These are phyloP conservation scores for Hebeloma cylindrosporum DNA, from an alignment of 768 basidiomycete species.

Conservation along the genomic window DNA sequence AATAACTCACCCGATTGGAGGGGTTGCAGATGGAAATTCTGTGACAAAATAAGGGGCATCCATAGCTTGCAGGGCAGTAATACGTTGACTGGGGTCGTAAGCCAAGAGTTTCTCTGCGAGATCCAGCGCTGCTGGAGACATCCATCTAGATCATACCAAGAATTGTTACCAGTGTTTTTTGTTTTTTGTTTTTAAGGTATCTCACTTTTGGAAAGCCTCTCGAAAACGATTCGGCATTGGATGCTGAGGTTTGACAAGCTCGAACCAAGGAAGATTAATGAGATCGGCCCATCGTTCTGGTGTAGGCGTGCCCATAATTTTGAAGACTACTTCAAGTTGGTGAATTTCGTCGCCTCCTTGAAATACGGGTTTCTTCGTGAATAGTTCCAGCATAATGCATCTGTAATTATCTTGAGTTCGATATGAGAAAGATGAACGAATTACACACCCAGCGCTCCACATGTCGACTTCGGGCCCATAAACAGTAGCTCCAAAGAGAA, in stretches of 20 bases:
- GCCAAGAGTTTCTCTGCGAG: slow-evolving; percentile 80
- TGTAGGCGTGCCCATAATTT: slow-evolving; percentile 86
- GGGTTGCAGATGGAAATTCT: slow-evolving; percentile 72
- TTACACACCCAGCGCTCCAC: slow-evolving; percentile 94
- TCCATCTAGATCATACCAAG: slow-evolving; percentile 69
- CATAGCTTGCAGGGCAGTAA: slow-evolving; percentile 79
- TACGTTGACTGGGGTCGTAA: slow-evolving; percentile 77
- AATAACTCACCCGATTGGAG: slow-evolving; percentile 82
- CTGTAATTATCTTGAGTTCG: slow-evolving; percentile 39
- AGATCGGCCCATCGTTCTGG: slow-evolving; percentile 81
- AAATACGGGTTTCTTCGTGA: slow-evolving; percentile 94
- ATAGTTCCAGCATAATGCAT: slow-evolving; percentile 98
- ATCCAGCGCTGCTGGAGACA: slow-evolving; percentile 84
- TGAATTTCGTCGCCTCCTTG: slow-evolving; percentile 98
- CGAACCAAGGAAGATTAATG: slow-evolving; percentile 92
- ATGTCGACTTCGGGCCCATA: slow-evolving; percentile 98
- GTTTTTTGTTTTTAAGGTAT: neutral
- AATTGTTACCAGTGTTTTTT: slow-evolving; percentile 2
- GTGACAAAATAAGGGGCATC: slow-evolving; percentile 79
- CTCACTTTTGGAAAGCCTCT: slow-evolving; percentile 81
- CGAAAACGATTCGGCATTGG: slow-evolving; percentile 73
- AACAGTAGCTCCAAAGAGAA: slow-evolving; percentile 91
- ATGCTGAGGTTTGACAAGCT: slow-evolving; percentile 91
- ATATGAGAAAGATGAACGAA: neutral
- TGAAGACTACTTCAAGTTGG: slow-evolving; percentile 92